These are phyloP conservation scores for Aspergillus ostianus DNA, from an alignment of 495 filamentous ascomycete species.

Conservation along the genomic window DNA sequence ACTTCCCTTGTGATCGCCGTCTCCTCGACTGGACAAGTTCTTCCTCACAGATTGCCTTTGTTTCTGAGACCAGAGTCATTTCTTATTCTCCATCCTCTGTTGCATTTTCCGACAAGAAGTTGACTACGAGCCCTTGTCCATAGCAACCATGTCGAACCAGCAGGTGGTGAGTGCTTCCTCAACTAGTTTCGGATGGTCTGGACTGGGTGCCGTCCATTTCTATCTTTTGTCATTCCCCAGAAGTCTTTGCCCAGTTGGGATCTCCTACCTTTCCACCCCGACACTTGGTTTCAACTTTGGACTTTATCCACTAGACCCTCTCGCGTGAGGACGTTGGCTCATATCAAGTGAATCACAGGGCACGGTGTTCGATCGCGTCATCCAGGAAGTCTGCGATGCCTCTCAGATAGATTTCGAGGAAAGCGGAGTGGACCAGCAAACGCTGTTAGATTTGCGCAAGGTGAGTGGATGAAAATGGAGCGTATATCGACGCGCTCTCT, in stretches of 20 bases:
- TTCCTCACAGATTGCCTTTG: conserved; percentile 6
- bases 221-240: not conserved
- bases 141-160: conserved; percentile 57
- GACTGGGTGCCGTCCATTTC: not conserved
- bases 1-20: conserved; percentile 13
- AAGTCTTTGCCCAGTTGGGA: not conserved
- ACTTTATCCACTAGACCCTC: not conserved
- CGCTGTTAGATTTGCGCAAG: conserved; percentile 78
- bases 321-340: conserved; percentile 21
- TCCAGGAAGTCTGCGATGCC: conserved; percentile 82
- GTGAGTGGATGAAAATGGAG: conserved; percentile 50
- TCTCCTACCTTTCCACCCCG: not conserved
- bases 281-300: not conserved
- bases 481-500: not conserved
- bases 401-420: conserved; percentile 97
- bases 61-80: not conserved
- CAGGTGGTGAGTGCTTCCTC: conserved; percentile 57
- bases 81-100: not conserved
- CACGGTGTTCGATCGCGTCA: conserved; percentile 81
- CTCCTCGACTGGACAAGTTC: conserved; percentile 11
- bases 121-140: conserved; percentile 11
- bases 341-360: conserved; percentile 55
- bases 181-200: conserved; percentile 18
- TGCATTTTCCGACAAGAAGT: conserved; percentile 4
- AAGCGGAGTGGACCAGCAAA: conserved; percentile 81